These are phyloP conservation scores for Pouteria glomerata DNA, from an alignment of 148 eudicot genomes.

Conservation along the genomic window DNA sequence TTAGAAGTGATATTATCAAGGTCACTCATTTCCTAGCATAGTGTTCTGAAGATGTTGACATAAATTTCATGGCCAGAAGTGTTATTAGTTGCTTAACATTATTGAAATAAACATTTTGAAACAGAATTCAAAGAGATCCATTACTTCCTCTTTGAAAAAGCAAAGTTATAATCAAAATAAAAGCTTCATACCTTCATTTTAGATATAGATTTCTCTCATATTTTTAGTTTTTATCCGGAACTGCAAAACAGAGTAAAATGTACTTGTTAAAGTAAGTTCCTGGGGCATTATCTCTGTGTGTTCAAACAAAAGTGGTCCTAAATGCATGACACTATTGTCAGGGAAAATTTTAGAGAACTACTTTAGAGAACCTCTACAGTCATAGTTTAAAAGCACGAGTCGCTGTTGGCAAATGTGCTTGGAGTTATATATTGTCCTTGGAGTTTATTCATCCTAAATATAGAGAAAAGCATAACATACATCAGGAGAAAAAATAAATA, in stretches of 20 bases:
- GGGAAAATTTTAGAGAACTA: no score
- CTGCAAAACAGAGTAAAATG: not conserved
- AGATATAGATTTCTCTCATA: not conserved
- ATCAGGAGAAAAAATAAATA: no score
- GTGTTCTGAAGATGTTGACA: not conserved
- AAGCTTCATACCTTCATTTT: not conserved
- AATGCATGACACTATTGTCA: not conserved
- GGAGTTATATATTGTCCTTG: no score
- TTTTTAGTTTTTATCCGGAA: not conserved
- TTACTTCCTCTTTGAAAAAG: not conserved
- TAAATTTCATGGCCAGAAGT: not conserved
- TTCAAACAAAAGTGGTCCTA: not conserved
- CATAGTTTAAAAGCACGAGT: no score
- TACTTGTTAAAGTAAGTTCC: not conserved
- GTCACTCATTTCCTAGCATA: no score
- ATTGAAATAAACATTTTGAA: no score
- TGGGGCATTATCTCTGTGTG: not conserved
- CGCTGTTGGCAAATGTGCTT: not conserved
- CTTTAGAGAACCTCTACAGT: not conserved
- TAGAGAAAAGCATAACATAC: not conserved
- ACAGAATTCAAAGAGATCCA: not conserved
- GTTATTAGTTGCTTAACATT: not conserved
- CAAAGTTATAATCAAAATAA: not conserved
- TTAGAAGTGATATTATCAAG: not conserved
- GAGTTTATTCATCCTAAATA: not conserved